Conservation (phyloP, 169 alveolate genomes). For the Sarcocystis neurona region DNA sequence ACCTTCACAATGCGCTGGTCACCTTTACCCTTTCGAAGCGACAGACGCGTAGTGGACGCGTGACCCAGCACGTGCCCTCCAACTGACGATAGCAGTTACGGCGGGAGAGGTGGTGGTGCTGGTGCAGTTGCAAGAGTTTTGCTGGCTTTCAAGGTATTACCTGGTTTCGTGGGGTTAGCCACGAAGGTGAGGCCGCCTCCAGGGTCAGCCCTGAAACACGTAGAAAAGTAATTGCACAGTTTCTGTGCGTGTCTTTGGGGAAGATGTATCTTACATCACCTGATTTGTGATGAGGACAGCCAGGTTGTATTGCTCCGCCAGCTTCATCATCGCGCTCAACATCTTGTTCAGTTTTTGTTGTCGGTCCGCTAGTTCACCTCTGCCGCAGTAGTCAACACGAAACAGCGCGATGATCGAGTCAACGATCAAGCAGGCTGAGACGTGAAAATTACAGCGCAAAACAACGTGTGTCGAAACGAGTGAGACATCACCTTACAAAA, state of each 20-base stretch:
- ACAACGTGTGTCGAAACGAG: not conserved
- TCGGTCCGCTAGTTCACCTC: slow-evolving; percentile 97
- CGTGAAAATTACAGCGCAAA: not conserved
- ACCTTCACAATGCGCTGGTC: slow-evolving; percentile 95
- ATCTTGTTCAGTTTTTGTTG: slow-evolving; percentile 88
- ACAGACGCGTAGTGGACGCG: slow-evolving; percentile 94
- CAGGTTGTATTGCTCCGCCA: slow-evolving; percentile 95
- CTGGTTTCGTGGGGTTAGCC: slow-evolving; percentile 67
- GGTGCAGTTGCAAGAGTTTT: not conserved
- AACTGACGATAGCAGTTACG: slow-evolving; percentile 59
- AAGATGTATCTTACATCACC: slow-evolving; percentile 94
- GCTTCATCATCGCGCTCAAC: slow-evolving; percentile 79
- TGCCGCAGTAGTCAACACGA: slow-evolving; percentile 84
- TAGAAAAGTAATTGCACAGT: slow-evolving; percentile 73
- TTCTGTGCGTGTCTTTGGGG: slow-evolving; percentile 88
- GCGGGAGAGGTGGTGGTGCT: too few species aligned
- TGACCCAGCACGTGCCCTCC: slow-evolving; percentile 99
- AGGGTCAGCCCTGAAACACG: slow-evolving; percentile 79
- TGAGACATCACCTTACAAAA: slow-evolving; percentile 4
- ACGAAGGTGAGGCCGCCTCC: slow-evolving; percentile 74
- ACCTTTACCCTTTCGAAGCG: slow-evolving; percentile 95
- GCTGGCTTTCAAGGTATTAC: not conserved
- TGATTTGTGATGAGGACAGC: slow-evolving; percentile 96
- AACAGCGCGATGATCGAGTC: slow-evolving; percentile 85
- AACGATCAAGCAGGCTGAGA: slow-evolving; percentile 63